Conservation (phyloP, 306 rosid species). For the Lathyrus sativus region DNA sequence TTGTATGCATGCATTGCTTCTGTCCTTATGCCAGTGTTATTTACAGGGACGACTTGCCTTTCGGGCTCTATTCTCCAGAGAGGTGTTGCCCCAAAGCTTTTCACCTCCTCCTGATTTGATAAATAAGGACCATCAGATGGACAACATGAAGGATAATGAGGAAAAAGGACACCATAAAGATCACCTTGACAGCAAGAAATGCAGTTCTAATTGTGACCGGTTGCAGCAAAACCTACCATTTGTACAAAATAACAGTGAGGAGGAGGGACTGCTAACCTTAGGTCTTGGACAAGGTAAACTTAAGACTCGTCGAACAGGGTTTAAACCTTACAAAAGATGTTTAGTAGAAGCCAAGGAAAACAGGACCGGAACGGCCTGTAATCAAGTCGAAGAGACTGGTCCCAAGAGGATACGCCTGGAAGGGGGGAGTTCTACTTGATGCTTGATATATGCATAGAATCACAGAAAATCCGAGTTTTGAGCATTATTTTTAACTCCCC, state of each 20-base stretch:
- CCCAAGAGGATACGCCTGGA: constrained; percentile 77
- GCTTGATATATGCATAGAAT: constrained; percentile 51
- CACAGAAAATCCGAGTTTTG: constrained; percentile 54
- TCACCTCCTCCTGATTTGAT: constrained; percentile 64
- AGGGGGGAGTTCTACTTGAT: constrained; percentile 59
- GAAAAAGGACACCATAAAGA: constrained; percentile 41
- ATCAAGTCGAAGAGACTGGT: constrained; percentile 72
- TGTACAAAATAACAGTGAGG: constrained; percentile 47
- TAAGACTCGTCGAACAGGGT: constrained; percentile 77
- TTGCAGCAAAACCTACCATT: constrained; percentile 41
- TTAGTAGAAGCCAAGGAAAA: constrained; percentile 74
- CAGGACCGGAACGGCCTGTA: constrained; percentile 46
- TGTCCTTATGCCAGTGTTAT: constrained; percentile 39
- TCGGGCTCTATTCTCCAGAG: constrained; percentile 84
- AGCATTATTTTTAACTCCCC: constrained; percentile 39
- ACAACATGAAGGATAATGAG: constrained; percentile 36
- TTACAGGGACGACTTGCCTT: constrained; percentile 83
- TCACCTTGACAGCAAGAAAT: constrained; percentile 47
- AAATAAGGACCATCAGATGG: constrained; percentile 45
- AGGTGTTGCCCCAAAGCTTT: constrained; percentile 88
- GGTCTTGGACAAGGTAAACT: constrained; percentile 74
- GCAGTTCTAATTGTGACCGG: constrained; percentile 45
- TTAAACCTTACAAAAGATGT: constrained; percentile 95
- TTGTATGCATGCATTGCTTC: constrained; percentile 31
- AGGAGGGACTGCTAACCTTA: constrained; percentile 58